Percentiles rank a stretch among this genome's conserved stretches.
These are phyloP conservation scores for Rhynchosporium agropyri DNA, from an alignment of 2,329 filamentous ascomycete species.

Conservation along the genomic window DNA sequence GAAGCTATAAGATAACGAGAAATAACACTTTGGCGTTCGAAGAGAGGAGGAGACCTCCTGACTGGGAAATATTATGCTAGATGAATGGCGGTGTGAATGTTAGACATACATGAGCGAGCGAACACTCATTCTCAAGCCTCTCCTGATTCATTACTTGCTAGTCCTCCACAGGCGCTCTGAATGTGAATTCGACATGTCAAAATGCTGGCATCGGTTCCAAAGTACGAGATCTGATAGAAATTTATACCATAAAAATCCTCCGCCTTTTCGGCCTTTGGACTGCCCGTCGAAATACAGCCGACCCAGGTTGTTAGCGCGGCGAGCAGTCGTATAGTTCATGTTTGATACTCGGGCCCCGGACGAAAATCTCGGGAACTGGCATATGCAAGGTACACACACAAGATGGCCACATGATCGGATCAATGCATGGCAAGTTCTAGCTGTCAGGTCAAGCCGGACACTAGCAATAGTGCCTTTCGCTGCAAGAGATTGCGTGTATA, in stretches of 20 bases:
- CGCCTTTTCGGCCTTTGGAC: neutral
- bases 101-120: neutral
- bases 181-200: neutral
- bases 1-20: slow-evolving; percentile 29
- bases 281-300: neutral
- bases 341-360: neutral
- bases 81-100: neutral
- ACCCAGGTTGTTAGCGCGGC: neutral
- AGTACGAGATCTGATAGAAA: neutral
- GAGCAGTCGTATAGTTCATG: neutral
- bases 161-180: too few relatives aligned
- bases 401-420: slow-evolving; percentile 4
- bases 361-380: neutral
- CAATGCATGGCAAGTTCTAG: neutral
- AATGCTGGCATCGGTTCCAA: neutral
- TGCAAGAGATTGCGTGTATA: neutral
- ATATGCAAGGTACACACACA: slow-evolving; percentile 4
- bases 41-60: neutral
- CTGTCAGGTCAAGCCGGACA: slow-evolving; percentile 4
- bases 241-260: neutral
- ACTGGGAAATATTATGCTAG: neutral
- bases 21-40: neutral
- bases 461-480: slow-evolving; percentile 1
- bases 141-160: too few relatives aligned
- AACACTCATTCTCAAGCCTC: neutral